Conservation (phyloP, 495 filamentous ascomycete species). For the Aspergillus saccharolyticus region DNA sequence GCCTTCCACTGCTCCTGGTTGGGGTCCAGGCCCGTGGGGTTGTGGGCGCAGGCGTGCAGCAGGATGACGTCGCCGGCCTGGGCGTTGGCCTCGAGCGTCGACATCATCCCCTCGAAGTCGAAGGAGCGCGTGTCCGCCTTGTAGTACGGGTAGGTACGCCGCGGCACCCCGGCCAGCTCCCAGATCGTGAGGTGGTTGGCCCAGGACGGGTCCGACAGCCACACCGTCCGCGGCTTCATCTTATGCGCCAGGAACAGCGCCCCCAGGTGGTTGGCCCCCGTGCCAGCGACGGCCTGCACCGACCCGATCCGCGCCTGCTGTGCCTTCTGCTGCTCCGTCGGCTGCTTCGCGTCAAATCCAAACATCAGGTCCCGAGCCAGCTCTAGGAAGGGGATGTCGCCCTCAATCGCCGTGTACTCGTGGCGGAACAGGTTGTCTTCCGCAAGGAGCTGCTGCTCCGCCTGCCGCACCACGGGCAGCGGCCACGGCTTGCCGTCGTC, state of each 20-base stretch:
- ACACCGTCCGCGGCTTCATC: slow-evolving; percentile 43
- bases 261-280: slow-evolving; percentile 84
- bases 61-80: slow-evolving; percentile 42
- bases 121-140: slow-evolving; percentile 39
- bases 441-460: slow-evolving; percentile 35
- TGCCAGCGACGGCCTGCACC: slow-evolving; percentile 83
- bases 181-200: slow-evolving; percentile 47
- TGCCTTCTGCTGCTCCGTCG: slow-evolving; percentile 20
- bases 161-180: slow-evolving; percentile 39
- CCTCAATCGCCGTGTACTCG: slow-evolving; percentile 47
- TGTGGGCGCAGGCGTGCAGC: slow-evolving; percentile 52
- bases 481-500: slow-evolving; percentile 51
- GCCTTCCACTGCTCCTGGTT: slow-evolving; percentile 49
- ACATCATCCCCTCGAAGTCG: slow-evolving; percentile 44
- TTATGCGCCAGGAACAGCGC: slow-evolving; percentile 70
- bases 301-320: slow-evolving; percentile 38
- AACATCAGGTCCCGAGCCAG: slow-evolving; percentile 45
- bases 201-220: slow-evolving; percentile 48
- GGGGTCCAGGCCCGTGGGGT: slow-evolving; percentile 52
- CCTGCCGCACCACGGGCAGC: slow-evolving; percentile 42
- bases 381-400: slow-evolving; percentile 38
- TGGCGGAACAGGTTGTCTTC: slow-evolving; percentile 40
- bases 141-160: slow-evolving; percentile 49
- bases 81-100: slow-evolving; percentile 39
- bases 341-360: slow-evolving; percentile 33